Conservation (phyloP, 176 grass and related monocot genomes). For the Oryza meridionalis region DNA sequence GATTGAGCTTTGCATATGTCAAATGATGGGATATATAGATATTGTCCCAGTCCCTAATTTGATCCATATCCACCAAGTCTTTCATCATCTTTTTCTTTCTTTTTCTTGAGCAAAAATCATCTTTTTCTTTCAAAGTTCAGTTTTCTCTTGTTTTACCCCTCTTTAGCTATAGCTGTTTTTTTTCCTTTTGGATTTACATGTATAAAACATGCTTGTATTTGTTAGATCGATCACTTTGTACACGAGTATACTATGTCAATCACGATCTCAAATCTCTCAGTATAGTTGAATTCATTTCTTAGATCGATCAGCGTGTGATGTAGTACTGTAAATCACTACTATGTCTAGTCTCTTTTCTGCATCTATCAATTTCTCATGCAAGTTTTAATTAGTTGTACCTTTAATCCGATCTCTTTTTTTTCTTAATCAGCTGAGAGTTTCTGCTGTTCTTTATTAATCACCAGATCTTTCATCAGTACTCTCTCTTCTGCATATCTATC, state of each 20-base stretch:
- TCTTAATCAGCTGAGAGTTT: too few relatives aligned
- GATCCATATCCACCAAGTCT: slow-evolving; percentile 30
- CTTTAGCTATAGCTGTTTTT: not conserved
- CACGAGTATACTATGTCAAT: not conserved
- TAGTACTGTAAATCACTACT: not conserved
- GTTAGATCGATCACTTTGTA: not conserved
- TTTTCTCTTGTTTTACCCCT: not conserved
- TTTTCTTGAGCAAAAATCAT: too few relatives aligned
- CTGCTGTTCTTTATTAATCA: not conserved
- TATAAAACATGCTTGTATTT: not conserved
- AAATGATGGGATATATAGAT: slow-evolving; percentile 32
- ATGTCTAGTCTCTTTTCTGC: too few relatives aligned
- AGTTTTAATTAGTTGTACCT: too few relatives aligned
- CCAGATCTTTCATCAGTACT: not conserved
- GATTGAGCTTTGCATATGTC: slow-evolving; percentile 11
- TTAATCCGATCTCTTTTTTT: too few relatives aligned
- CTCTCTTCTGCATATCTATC: not conserved
- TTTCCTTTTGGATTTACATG: not conserved
- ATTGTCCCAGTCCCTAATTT: not conserved
- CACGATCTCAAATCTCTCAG: not conserved
- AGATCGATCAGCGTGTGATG: not conserved
- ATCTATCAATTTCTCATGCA: too few relatives aligned
- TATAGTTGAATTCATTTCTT: not conserved
- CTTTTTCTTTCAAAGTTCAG: not conserved
- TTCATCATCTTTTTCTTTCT: slow-evolving; percentile 11